Evolutionary conservation across 306 rosid species (phyloP), one percentile per base, ranked within the genome.

Genomic region (Potentilla sterilis): DNA sequence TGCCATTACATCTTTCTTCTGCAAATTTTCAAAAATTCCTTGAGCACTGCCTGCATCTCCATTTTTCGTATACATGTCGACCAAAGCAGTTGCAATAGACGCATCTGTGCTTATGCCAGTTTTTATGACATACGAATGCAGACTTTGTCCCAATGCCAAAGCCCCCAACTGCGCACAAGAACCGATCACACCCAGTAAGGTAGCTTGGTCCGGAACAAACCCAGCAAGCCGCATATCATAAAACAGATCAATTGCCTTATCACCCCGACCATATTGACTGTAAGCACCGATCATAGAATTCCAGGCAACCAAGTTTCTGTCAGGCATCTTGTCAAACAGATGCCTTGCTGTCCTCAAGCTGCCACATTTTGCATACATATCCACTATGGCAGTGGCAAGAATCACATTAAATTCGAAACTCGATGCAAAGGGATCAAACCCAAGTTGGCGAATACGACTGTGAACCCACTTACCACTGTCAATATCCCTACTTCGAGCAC

Each of bases 321-420:
- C 41, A 61, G 90, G 87, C 93, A 93, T 93, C 80, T 80, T 86
- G 51, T 88, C 51, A 72, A 93, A 93, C 78, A 86, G 55, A 6
- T 85, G 79, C 69, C 86, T 76, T 59, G 98, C 93, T 38, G 80
- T 86, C 52, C 47, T 80, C 81, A 91, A 84, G 78, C 80, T 75
- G 48, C 98, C 97, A 73, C 92, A 89, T 83, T 91, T 93, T 3
- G 87, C 93, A 68, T 93, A 86, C 98, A 93, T 86, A 59, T 90
- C 97, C 22, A 86, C 46, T 40, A 90, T 73, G 11, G 98, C 88
- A 72, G 88, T 85, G 14, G 90, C 96, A 64, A 93, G 96, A 69
- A 93, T 83, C 41, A 86, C 55, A 77, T 93, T 90, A 73, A 80
- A 44, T 11, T 70, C 35, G 3, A 63, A 68, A 3, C 11, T 75